Percentiles rank a stretch among this genome's conserved stretches.
Evolutionary conservation across 2,329 filamentous ascomycete genomes (phyloP).

Genomic region (Claviceps sp.): DNA sequence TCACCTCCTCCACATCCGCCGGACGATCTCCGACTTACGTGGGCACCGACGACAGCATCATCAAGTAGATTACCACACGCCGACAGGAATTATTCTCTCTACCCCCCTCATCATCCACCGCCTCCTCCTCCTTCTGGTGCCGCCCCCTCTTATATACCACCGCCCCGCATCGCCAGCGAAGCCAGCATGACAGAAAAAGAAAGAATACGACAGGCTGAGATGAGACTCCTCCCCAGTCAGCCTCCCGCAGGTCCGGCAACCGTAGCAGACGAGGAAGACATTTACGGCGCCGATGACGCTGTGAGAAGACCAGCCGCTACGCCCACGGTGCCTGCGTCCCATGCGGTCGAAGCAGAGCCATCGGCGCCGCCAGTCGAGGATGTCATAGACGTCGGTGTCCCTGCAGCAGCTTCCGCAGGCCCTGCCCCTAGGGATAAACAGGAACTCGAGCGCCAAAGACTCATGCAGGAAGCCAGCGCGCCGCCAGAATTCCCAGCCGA

Average conservation of each 20-base stretch:
- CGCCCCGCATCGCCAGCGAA: slow-evolving; percentile 46
- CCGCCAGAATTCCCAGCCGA: slow-evolving; percentile 46
- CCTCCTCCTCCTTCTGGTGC: slow-evolving; percentile 4
- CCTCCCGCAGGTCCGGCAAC: slow-evolving; percentile 36
- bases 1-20: slow-evolving; percentile 7
- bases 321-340: slow-evolving; percentile 7
- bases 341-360: slow-evolving; percentile 15
- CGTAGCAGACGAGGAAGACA: slow-evolving; percentile 30
- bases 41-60: background rate
- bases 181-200: slow-evolving; percentile 68
- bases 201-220: slow-evolving; percentile 62
- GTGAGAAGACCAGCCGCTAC: slow-evolving; percentile 12
- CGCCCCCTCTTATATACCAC: slow-evolving; percentile 40
- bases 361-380: slow-evolving; percentile 33
- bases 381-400: slow-evolving; percentile 21
- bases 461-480: slow-evolving; percentile 52
- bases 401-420: slow-evolving; percentile 15
- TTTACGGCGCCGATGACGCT: slow-evolving; percentile 34
- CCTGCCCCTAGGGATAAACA: slow-evolving; percentile 51
- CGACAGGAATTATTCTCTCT: slow-evolving; percentile 8
- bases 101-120: background rate
- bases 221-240: slow-evolving; percentile 66
- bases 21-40: slow-evolving; percentile 4
- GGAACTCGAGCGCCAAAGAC: slow-evolving; percentile 54
- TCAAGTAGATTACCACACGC: slow-evolving; percentile 5